phyloP scores from a whole-genome alignment of 371 early-diverging fungal genomes.

The Apophysomyces sp. region DNA sequence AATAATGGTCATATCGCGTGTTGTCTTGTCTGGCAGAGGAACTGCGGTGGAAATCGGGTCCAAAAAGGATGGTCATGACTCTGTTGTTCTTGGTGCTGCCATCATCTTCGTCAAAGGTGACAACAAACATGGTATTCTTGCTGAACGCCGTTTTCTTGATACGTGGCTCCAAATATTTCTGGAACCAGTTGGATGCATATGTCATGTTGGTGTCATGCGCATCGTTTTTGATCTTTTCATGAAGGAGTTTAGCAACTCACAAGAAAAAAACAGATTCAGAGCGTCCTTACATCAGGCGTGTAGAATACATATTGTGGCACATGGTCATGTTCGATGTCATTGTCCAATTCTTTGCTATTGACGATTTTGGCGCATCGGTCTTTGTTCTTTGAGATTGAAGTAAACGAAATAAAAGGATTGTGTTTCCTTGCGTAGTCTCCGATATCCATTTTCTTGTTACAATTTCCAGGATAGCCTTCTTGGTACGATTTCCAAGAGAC shows the following conservation, averaged over 20 bases:
- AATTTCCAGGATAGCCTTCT: slow-evolving; percentile 57
- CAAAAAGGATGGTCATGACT: slow-evolving; percentile 51
- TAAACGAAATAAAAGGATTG: slow-evolving; percentile 62
- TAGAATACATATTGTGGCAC: slow-evolving; percentile 63
- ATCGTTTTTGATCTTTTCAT: slow-evolving; percentile 47
- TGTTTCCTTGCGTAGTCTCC: slow-evolving; percentile 52
- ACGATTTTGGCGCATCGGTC: slow-evolving; percentile 56
- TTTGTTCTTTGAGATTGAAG: slow-evolving; percentile 41
- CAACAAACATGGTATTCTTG: slow-evolving; percentile 53
- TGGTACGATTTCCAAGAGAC: slow-evolving; percentile 68
- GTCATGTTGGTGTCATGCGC: slow-evolving; percentile 56
- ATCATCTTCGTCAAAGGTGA: slow-evolving; percentile 54
- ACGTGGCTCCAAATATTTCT: slow-evolving; percentile 52
- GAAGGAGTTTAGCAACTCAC: not conserved
- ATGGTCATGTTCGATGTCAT: slow-evolving; percentile 39
- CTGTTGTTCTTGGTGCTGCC: slow-evolving; percentile 41
- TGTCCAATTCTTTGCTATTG: slow-evolving; percentile 43
- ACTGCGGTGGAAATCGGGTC: slow-evolving; percentile 43
- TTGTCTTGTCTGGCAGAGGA: slow-evolving; percentile 35
- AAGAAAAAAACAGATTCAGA: not conserved
- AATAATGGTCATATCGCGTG: slow-evolving; percentile 63
- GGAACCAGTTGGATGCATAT: slow-evolving; percentile 56
- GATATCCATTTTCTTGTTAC: slow-evolving; percentile 29
- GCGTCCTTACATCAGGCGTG: slow-evolving; percentile 44
- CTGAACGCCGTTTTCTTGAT: slow-evolving; percentile 45